phyloP scores from a whole-genome alignment of 2,329 filamentous ascomycete genomes.

The Alternaria sp. region DNA sequence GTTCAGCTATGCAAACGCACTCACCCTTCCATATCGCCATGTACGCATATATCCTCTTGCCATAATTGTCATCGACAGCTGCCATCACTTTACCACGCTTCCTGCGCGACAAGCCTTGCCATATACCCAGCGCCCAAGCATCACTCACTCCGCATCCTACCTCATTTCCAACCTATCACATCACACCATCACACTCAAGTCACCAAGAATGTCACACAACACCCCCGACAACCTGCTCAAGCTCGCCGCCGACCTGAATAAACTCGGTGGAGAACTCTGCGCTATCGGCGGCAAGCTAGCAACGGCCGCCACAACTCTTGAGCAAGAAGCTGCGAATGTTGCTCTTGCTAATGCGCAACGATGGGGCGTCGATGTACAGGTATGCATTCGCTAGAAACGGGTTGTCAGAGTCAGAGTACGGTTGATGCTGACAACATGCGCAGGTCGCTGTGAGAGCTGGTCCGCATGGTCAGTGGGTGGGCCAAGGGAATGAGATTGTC shows the following conservation, averaged over 20 bases:
- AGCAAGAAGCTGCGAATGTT: constrained; percentile 33
- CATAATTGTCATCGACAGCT: not conserved
- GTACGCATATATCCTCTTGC: not conserved
- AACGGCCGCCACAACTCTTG: constrained; percentile 19
- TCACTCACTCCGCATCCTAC: not conserved
- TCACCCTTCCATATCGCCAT: not conserved
- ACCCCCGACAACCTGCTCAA: constrained; percentile 29
- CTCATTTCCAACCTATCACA: not conserved
- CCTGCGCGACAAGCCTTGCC: not conserved
- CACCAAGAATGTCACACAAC: constrained; percentile 16
- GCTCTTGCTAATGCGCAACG: constrained; percentile 28
- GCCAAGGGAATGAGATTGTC: not conserved
- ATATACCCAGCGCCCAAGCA: not conserved
- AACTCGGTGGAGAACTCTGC: constrained; percentile 19
- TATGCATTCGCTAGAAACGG: not conserved
- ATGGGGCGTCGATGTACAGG: constrained; percentile 33
- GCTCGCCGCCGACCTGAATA: constrained; percentile 28
- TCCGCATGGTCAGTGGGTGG: constrained; percentile 1
- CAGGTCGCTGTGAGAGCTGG: constrained; percentile 20
- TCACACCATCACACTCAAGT: not conserved
- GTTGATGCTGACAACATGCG: constrained; percentile 2
- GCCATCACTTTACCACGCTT: not conserved
- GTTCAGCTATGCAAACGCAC: not conserved
- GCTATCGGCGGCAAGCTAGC: constrained; percentile 23
- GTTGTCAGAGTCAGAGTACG: no score